A percentile compares a stretch with the other conserved stretches of the same genome.
These are phyloP conservation scores for Lachnellula occidentalis DNA, from an alignment of 2,329 filamentous ascomycete species.

Conservation along the genomic window DNA sequence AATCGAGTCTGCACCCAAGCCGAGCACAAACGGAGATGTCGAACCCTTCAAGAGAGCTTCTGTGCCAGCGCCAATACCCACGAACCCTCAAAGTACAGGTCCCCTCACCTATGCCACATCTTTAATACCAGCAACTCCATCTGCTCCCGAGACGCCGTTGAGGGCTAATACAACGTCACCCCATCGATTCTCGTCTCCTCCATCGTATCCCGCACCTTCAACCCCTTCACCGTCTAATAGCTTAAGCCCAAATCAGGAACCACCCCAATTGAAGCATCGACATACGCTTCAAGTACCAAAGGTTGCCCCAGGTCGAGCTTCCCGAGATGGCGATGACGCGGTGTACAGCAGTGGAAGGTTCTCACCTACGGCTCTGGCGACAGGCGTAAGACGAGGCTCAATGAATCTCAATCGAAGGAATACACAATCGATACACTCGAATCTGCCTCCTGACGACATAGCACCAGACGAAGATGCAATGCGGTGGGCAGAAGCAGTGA, in stretches of 20 bases:
- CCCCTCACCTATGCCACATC: constrained; percentile 29
- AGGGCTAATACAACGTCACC: constrained; percentile 33
- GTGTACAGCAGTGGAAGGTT: constrained; percentile 71
- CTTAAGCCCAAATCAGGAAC: constrained; percentile 40
- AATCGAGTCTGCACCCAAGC: constrained; percentile 11
- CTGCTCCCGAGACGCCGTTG: constrained; percentile 19
- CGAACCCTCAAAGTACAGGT: constrained; percentile 29
- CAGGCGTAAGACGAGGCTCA: constrained; percentile 69
- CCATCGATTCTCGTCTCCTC: constrained; percentile 61
- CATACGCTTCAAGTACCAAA: constrained; percentile 87
- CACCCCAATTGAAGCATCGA: constrained; percentile 65
- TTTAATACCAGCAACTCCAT: constrained; percentile 26
- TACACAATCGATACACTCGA: constrained; percentile 81
- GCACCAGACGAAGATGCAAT: constrained; percentile 84
- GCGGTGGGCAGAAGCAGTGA: constrained; percentile 87
- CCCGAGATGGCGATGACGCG: constrained; percentile 69
- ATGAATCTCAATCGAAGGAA: constrained; percentile 73
- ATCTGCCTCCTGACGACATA: constrained; percentile 76
- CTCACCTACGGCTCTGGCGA: constrained; percentile 54
- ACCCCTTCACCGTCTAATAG: constrained; percentile 35
- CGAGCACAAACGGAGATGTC: constrained; percentile 21
- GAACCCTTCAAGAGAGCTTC: constrained; percentile 17
- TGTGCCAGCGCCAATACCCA: constrained; percentile 22
- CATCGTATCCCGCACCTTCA: constrained; percentile 50
- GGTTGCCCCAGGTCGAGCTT: constrained; percentile 56